Percentiles rank a stretch among this genome's conserved stretches.
Evolutionary conservation across 2,329 filamentous ascomycete species (phyloP).

Genomic region (Fusarium keratoplasticum): DNA sequence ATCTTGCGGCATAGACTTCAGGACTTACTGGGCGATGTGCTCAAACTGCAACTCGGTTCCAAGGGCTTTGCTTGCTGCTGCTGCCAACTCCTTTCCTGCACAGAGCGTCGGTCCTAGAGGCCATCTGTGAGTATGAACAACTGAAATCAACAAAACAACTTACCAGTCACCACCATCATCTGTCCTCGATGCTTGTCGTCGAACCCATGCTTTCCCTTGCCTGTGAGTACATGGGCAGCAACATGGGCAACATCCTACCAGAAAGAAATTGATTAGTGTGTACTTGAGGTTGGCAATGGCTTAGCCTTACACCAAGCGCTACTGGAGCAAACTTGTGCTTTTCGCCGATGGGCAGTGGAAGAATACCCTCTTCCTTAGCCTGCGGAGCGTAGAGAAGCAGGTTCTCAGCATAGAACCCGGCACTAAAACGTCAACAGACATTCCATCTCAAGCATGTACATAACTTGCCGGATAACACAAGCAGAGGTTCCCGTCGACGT

Average conservation of each 20-base stretch:
- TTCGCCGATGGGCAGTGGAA: constrained; percentile 13
- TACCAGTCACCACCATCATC: constrained; percentile 21
- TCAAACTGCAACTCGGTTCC: constrained; percentile 48
- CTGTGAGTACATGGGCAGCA: constrained; percentile 18
- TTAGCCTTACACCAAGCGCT: constrained; percentile 3
- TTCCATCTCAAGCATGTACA: too few relatives aligned
- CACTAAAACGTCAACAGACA: background rate
- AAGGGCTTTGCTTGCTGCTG: constrained; percentile 57
- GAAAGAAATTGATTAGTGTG: background rate
- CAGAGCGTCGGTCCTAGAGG: constrained; percentile 57
- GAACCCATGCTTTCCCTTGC: constrained; percentile 21
- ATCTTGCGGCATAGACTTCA: too few relatives aligned
- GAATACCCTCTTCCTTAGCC: constrained; percentile 5
- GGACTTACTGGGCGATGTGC: constrained; percentile 30
- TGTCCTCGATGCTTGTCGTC: constrained; percentile 14
- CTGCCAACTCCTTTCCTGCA: constrained; percentile 59
- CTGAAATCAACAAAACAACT: background rate
- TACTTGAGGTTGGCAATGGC: background rate
- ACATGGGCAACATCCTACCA: constrained; percentile 18
- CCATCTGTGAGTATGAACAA: background rate
- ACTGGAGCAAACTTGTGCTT: constrained; percentile 24
- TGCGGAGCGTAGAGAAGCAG: constrained; percentile 14
- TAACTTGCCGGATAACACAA: constrained; percentile 10
- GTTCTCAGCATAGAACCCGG: constrained; percentile 21
- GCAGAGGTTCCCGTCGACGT: constrained; percentile 8